These are phyloP conservation scores for Chrysoporthe austroafricana DNA, from an alignment of 2,329 filamentous ascomycete species.

Conservation along the genomic window DNA sequence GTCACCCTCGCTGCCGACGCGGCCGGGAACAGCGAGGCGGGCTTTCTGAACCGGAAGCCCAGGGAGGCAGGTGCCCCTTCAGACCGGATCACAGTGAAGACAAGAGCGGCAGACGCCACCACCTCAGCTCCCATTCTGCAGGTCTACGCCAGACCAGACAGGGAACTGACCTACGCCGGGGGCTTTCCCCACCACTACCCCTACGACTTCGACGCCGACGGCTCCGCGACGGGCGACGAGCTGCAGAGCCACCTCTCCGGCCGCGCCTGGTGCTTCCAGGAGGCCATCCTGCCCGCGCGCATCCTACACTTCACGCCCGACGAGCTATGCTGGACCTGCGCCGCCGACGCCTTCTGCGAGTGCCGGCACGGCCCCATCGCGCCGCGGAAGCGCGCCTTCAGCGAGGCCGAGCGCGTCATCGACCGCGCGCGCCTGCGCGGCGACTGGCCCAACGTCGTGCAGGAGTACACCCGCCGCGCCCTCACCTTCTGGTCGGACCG, in stretches of 20 bases:
- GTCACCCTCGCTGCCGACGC: neutral
- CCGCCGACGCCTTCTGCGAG: constrained; percentile 8
- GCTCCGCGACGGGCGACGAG: neutral
- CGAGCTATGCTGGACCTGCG: constrained; percentile 5
- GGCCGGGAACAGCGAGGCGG: neutral
- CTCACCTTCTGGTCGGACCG: constrained; percentile 2
- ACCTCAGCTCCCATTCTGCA: neutral
- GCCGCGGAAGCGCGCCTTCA: neutral
- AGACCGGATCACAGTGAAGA: neutral
- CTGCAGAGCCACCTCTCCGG: neutral
- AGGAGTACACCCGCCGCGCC: neutral
- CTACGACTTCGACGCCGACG: neutral
- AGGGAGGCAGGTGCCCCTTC: neutral
- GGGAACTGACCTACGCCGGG: neutral
- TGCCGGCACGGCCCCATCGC: neutral
- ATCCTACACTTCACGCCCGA: constrained; percentile 8
- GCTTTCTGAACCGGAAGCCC: neutral
- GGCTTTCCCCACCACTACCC: neutral
- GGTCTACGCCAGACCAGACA: neutral
- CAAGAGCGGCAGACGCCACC: neutral
- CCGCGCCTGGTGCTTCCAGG: constrained; percentile 10
- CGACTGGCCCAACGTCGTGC: neutral
- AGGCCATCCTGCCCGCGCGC: neutral
- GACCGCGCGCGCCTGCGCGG: neutral
- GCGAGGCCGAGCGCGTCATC: neutral